Evolutionary conservation across 352 stramenopile genomes (phyloP), one percentile per base, ranked within the genome.

Genomic region (Phytophthora pistaciae): DNA sequence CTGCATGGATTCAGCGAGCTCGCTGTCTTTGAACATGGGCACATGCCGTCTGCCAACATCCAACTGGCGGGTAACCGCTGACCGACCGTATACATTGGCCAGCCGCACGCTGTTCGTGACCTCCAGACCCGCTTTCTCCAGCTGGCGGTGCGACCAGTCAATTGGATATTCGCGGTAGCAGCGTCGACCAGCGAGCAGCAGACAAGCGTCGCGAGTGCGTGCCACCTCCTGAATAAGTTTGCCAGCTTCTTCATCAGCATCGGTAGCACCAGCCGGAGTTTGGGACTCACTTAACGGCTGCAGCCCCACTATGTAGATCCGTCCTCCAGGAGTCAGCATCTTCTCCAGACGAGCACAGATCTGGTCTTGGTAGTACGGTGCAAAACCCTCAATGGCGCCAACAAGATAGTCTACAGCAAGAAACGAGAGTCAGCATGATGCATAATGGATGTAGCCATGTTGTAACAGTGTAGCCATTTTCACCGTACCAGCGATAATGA

Each of bases 141-240:
- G 64, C 64, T 98, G 91, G 31, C 90, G 82, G 40, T 92, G 64
- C 38, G 94, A 91, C 93, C 93, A 98, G 49, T 92, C 80, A 44
- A 97, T 72, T 10, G 93, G 93, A 66, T 96, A 98, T 68, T 98
- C 93, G 20, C 93, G 84, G 75, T 98, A 98, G 64, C 89, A 96
- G 55, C 91, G 82, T 65, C 95, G 84, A 3, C 82, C 85, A 23
- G 88, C 92, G 21, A 98, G 73, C n/a, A 98, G 70, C 57, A 98
- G 92, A 77, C 91, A 97, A 6, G 93, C 91, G 81, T 98, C 92
- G 8, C 93, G 80, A 20, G 90, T 84, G 25, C 87, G 82, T 60
- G 83, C 86, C 58, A 93, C 84, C 68, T 96, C 83, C 55, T 91
- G 80, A 8, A 91, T 73, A 25, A 91, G 57, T 40, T 78, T 78